phyloP scores from a whole-genome alignment of 345 rosid species.

The Rhodamnia rubescens region DNA sequence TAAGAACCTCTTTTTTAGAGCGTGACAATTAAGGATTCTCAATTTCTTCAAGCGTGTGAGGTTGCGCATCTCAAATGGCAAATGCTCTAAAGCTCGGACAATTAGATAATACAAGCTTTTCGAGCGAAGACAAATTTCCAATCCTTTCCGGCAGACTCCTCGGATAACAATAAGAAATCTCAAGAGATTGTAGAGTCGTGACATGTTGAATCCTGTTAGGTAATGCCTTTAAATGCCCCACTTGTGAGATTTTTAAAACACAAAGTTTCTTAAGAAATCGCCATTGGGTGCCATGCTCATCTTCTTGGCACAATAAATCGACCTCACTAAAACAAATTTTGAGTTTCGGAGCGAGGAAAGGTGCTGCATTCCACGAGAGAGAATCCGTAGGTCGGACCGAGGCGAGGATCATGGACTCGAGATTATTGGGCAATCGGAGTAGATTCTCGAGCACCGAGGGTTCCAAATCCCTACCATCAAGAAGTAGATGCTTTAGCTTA shows the following conservation, averaged over 20 bases:
- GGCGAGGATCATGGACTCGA: background rate
- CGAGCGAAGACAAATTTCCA: rapidly evolving
- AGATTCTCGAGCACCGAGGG: background rate
- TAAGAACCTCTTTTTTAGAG: too few relatives aligned
- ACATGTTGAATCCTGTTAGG: too few relatives aligned
- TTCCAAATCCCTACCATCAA: background rate
- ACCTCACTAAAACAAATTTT: rapidly evolving
- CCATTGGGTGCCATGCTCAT: background rate
- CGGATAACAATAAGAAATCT: rapidly evolving
- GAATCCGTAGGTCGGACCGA: too few relatives aligned
- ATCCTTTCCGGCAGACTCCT: background rate
- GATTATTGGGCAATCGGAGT: background rate
- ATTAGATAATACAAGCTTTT: rapidly evolving
- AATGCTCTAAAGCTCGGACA: rapidly evolving
- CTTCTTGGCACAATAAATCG: background rate
- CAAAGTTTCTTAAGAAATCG: background rate
- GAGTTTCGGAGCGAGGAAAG: background rate
- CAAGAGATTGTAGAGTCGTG: background rate
- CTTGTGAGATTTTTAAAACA: too few relatives aligned
- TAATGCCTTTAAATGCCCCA: too few relatives aligned
- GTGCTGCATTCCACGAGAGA: background rate
- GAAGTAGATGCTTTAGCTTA: background rate
- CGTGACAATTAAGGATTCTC: rapidly evolving
- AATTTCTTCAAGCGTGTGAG: background rate
- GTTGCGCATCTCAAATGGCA: rapidly evolving